Evolutionary conservation across 768 basidiomycete genomes (phyloP).

Genomic region (Gelatoporia subvermispora): DNA sequence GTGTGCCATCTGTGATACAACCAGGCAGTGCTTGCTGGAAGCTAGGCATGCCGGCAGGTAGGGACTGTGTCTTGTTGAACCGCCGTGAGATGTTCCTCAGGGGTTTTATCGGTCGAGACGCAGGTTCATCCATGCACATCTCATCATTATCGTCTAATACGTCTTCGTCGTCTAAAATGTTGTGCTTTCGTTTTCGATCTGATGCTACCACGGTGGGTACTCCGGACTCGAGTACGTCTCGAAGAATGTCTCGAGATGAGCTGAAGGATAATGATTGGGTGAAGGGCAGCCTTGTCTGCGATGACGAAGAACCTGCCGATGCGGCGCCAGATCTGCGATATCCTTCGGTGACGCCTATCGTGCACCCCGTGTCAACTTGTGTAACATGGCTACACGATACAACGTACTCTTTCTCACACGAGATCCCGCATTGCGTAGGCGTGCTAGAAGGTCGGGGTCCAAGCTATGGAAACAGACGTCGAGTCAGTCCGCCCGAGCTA

Average conservation of each 20-base stretch:
- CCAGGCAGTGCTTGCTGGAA: slow-evolving; percentile 6
- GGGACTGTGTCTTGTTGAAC: slow-evolving; percentile 9
- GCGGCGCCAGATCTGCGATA: slow-evolving; percentile 14
- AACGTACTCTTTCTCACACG: slow-evolving; percentile 17
- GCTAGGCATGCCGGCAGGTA: slow-evolving; percentile 12
- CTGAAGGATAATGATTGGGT: slow-evolving; percentile 15
- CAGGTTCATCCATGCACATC: slow-evolving; percentile 4
- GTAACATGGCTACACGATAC: neutral
- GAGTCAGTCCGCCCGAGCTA: too few relatives aligned
- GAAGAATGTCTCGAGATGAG: slow-evolving; percentile 16
- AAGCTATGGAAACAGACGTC: slow-evolving; percentile 4
- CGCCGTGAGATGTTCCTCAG: slow-evolving; percentile 9
- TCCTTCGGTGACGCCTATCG: slow-evolving; percentile 17
- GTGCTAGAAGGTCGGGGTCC: slow-evolving; percentile 13
- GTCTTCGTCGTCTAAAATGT: slow-evolving; percentile 7
- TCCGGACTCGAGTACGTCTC: slow-evolving; percentile 10
- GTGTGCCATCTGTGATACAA: too few relatives aligned
- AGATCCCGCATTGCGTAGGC: slow-evolving; percentile 14
- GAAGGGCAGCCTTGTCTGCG: slow-evolving; percentile 12
- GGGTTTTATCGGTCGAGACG: slow-evolving; percentile 8
- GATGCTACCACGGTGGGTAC: slow-evolving; percentile 8
- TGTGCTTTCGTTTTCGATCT: slow-evolving; percentile 11
- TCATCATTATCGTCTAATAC: slow-evolving; percentile 5
- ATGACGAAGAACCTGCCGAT: slow-evolving; percentile 6
- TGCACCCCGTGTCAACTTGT: neutral